Percentiles rank a stretch among this genome's conserved stretches.
Evolutionary conservation across 83 land plant species (phyloP).

Genomic region (Larix sibirica): DNA sequence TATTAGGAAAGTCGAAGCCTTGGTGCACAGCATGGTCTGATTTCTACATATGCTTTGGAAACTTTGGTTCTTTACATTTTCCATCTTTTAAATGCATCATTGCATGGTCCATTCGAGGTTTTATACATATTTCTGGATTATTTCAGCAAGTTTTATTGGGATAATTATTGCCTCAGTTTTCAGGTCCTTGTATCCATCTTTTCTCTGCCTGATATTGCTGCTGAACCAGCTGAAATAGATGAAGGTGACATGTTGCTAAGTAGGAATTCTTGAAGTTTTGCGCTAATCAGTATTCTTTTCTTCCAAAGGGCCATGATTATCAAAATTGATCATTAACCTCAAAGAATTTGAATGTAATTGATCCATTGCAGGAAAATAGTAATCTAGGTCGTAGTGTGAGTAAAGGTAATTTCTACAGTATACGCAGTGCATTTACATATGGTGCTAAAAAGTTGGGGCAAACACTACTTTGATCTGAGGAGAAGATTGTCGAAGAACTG

Average conservation of each 20-base stretch:
- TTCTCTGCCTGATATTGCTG: slow-evolving; percentile 53
- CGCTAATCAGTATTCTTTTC: slow-evolving; percentile 44
- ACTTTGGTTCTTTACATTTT: slow-evolving; percentile 85
- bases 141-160: slow-evolving; percentile 97
- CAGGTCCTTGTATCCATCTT: slow-evolving; percentile 75
- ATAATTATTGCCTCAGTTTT: slow-evolving; percentile 79
- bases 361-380: slow-evolving; percentile 79
- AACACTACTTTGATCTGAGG: slow-evolving; percentile 52
- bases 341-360: slow-evolving; percentile 85
- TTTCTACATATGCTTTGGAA: slow-evolving; percentile 96
- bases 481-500: slow-evolving; percentile 47
- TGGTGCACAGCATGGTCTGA: slow-evolving; percentile 91
- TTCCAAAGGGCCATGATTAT: slow-evolving; percentile 36
- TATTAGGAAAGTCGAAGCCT: slow-evolving; percentile 97
- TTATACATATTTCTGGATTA: slow-evolving; percentile 78
- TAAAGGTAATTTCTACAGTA: slow-evolving; percentile 83
- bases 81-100: slow-evolving; percentile 68
- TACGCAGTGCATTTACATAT: slow-evolving; percentile 86
- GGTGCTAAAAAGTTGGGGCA: slow-evolving; percentile 78
- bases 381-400: slow-evolving; percentile 96
- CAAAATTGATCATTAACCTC: slow-evolving; percentile 42
- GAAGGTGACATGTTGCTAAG: slow-evolving; percentile 42
- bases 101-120: slow-evolving; percentile 93
- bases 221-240: slow-evolving; percentile 39
- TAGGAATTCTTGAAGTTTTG: slow-evolving; percentile 60